Evolutionary conservation across 2,329 filamentous ascomycete species (phyloP).

Genomic region (Raffaelea ambrosiae): DNA sequence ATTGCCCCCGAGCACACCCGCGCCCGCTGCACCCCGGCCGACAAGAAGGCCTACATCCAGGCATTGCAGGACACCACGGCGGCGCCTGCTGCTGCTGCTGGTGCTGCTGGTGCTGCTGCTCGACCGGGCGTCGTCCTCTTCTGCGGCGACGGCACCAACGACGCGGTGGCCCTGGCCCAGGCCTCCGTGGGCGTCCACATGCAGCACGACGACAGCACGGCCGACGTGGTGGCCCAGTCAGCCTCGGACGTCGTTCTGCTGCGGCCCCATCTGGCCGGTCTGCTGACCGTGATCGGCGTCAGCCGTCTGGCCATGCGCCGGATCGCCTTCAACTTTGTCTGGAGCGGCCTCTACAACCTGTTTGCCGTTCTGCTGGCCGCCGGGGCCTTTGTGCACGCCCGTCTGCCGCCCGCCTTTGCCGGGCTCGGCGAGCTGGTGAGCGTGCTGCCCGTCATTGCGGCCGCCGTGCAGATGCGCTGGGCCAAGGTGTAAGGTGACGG

Average conservation of each 20-base stretch:
- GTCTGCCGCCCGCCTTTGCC: slow-evolving; percentile 52
- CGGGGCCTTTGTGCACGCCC: slow-evolving; percentile 45
- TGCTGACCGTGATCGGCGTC: slow-evolving; percentile 51
- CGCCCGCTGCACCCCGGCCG: slow-evolving; percentile 33
- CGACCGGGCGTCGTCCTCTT: slow-evolving; percentile 60
- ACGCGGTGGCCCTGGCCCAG: slow-evolving; percentile 62
- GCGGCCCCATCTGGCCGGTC: slow-evolving; percentile 41
- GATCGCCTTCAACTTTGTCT: slow-evolving; percentile 61
- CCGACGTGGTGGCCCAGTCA: slow-evolving; percentile 51
- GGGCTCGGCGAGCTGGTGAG: slow-evolving; percentile 67
- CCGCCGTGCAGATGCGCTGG: slow-evolving; percentile 44
- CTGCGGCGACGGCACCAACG: slow-evolving; percentile 72
- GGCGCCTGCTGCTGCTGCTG: no score
- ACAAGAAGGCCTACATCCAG: slow-evolving; percentile 38
- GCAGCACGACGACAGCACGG: slow-evolving; percentile 36
- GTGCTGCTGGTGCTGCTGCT: no score
- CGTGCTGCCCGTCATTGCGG: slow-evolving; percentile 58
- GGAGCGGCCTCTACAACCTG: slow-evolving; percentile 63
- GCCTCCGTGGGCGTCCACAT: slow-evolving; percentile 66
- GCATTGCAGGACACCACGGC: no score
- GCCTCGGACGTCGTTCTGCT: slow-evolving; percentile 65
- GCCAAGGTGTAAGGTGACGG: no score
- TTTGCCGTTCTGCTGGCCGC: slow-evolving; percentile 58
- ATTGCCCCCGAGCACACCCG: slow-evolving; percentile 29
- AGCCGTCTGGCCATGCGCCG: slow-evolving; percentile 34